Base-by-base conservation (phyloP, 2,329 filamentous ascomycete genomes). In the Colletotrichum gigasporum region DNA sequence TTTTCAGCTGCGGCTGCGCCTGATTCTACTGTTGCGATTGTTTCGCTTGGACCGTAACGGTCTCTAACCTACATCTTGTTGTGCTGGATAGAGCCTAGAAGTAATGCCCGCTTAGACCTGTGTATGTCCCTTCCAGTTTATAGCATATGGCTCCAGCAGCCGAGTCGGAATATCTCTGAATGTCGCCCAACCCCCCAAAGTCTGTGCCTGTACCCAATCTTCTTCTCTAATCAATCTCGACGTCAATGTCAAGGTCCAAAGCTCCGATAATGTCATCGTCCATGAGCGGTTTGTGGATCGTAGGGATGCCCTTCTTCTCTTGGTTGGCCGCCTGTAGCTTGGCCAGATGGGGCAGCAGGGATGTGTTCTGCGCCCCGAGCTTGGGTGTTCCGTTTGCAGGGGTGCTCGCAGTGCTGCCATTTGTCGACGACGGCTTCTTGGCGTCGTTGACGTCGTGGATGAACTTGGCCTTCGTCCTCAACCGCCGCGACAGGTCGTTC, bases 251-350 rank as follows among this genome's bases (percentile, higher is more conserved):
- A 71, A 98, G 80, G 75, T 98, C 96, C 81, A 98, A 82, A 24
- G 89, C 86, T 1, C 91, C 94, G 76, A 98, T 95, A 59, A 97
- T 91, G 73, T 98, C 96, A 73, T 98, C 96, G 67, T 97, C 94
- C 82, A 91, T 91, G 61, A 94, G 86, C 28, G 91, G 90, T 78
- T 92, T 90, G 72, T 95, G 92, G 50, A 93, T 91, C 11, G 89
- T 89, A 3, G 87, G 85, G 65, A 90, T 77, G 11, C 85, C 85
- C 71, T 86, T 88, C 77, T 86, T 87, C 69, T 88, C 84, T 62
- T 78, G 78, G 66, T 81, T 80, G 76, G 83, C 82, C 67, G 82
- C 78, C 72, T 83, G 83, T 68, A 85, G 76, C 77, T 82, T 88
- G 56, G 81, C 82, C 54, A 87, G 73, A 64, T 88, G 83, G 37